These are phyloP conservation scores for Citrus australasica DNA, from an alignment of 345 rosid species.

Conservation along the genomic window DNA sequence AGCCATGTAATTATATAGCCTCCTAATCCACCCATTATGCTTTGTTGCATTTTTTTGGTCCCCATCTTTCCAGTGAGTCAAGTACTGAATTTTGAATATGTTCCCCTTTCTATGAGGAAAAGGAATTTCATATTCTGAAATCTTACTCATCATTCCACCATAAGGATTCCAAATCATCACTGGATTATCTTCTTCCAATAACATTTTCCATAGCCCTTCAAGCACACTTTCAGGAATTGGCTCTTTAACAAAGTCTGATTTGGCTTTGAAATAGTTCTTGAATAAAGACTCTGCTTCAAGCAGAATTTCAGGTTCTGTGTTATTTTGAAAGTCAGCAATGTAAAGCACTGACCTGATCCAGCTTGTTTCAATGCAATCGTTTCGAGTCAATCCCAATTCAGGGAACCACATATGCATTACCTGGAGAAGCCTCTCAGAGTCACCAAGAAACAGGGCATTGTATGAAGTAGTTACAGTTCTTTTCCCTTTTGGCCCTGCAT, in stretches of 20 bases:
- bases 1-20: constrained; percentile 14
- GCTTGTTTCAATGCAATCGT: neutral
- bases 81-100: neutral
- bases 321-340: neutral
- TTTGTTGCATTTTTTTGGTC: neutral
- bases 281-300: neutral
- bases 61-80: neutral
- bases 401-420: neutral
- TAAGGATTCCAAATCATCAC: neutral
- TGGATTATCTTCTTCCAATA: neutral
- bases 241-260: neutral
- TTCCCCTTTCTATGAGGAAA: neutral
- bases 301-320: neutral
- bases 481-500: neutral
- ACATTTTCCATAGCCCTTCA: neutral
- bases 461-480: constrained; percentile 15
- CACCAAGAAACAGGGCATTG: neutral
- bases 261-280: neutral
- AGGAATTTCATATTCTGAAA: neutral
- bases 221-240: neutral
- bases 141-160: too few species aligned
- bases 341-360: constrained; percentile 2
- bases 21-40: constrained; percentile 10
- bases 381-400: neutral
- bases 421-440: neutral